Base-by-base conservation (phyloP, 2,329 filamentous ascomycete genomes). In the Alternaria rosae region DNA sequence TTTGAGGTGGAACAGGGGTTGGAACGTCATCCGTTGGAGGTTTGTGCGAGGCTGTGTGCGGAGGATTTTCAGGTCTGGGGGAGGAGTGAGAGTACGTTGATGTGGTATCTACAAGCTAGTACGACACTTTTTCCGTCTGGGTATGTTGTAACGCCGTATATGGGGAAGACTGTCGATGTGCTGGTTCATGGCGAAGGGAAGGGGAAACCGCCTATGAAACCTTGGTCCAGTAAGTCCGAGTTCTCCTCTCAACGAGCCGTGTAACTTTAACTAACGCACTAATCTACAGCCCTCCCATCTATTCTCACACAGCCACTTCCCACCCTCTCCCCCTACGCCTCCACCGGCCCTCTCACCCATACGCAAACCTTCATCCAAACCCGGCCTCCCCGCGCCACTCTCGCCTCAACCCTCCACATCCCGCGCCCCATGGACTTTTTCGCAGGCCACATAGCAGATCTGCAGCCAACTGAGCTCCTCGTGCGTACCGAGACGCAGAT, bases 81-180 rank as follows among this genome's bases (percentile, higher is more conserved):
- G 61, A 80, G 80, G 64, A 69, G 78, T 50, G 79, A 81, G 12
- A 80, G 80, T 20, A 82, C 82, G 7, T 80, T 78, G 9, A 79
- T 84, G 59, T 83, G 85, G 64, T 82, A 82, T 55, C 69, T 87
- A 26, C 78, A 80, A 56, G 85, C 84, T 23, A 84, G 83, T 47
- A 84, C 85, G 6, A 86, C 83, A 13, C 74, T 86, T 6, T 86
- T 86, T 64, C 85, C 85, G 2, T 82, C 84, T 0, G 85, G 85
- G 8, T 86, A 84, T 83, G 81, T 80, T 21, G 78, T 86, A 12
- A 72, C 81, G 41, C 76, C 82, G 45, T 79, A 83, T 25, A 84
- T 86, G 45, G 84, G 84, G 23, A 83, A 78, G 68, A 82, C 81
- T 2, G 80, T 86, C 61, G 79, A 81, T 17, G 77, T 79, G 43